Evolutionary conservation across 106 monocot genomes (phyloP), one percentile per base, ranked within the genome.

Genomic region (Allium fistulosum): DNA sequence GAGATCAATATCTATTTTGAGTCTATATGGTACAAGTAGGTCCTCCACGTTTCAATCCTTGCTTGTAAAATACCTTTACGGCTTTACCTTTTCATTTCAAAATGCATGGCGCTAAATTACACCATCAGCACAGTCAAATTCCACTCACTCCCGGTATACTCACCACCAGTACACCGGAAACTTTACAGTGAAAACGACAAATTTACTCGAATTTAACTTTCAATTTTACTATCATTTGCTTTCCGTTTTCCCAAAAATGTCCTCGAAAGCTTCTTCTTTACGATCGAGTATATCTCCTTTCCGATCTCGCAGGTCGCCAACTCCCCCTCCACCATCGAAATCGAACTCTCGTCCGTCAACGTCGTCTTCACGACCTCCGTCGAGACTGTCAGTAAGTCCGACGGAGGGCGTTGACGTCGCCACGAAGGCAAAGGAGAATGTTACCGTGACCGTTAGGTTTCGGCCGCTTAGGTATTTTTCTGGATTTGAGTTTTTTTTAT

Each of bases 271-370:
- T 18, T 75, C 79, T 37, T 37, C 37, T 37, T 37, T 37, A 72
- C 76, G 92, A 17, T 84, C 96, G 76, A 97, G 88, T 80, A 82
- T 88, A 66, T 97, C 96, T 26, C 96, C 96, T 2, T 92, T 89
- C 78, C 86, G 92, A 60, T 97, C 86, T 16, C 66, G 86, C 53
- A 75, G 71, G 53, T 15, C 69, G 2, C 46, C 79, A 6, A 12
- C 81, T 37, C 37, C 37, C 13, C 18, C 73, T 11, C 80, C 86
- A 0, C 60, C 84, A n/a, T 75, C 86, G 8, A 81, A 78, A 9
- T 45, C 72, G 28, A 67, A 61, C 63, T 59, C 75, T 11, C 67
- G 83, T 12, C 77, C 80, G n/a, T 45, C 77, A 15, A 62, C 78
- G 62, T 69, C 78, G 16, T 75, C 78, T 45, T 72, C 75, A 10